Evolutionary conservation across 805 yeast species (phyloP).

Genomic region (Candida taoyuanica): DNA sequence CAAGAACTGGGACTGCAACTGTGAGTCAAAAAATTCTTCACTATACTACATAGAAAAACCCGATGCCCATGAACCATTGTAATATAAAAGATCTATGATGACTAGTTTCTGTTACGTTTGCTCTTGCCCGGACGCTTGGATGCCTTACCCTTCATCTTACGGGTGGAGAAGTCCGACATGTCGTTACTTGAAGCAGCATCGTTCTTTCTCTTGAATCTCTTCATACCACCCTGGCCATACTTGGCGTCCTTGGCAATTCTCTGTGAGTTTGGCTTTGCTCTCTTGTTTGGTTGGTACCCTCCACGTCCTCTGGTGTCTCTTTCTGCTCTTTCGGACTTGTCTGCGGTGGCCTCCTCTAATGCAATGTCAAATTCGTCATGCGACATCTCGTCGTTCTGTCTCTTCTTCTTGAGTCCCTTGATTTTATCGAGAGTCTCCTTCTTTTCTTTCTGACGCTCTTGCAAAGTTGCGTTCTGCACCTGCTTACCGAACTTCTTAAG

Average conservation of each 20-base stretch:
- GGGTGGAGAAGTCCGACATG: slow-evolving; percentile 49
- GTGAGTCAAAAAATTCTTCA: slow-evolving; percentile 1
- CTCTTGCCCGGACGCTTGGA: slow-evolving; percentile 53
- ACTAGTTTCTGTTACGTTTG: slow-evolving; percentile 34
- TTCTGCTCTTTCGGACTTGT: slow-evolving; percentile 32
- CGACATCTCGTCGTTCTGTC: slow-evolving; percentile 68
- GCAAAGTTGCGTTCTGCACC: slow-evolving; percentile 89
- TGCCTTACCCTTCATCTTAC: slow-evolving; percentile 48
- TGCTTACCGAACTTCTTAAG: slow-evolving; percentile 97
- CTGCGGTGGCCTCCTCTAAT: slow-evolving; percentile 71
- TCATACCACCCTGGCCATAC: slow-evolving; percentile 76
- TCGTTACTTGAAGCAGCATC: slow-evolving; percentile 70
- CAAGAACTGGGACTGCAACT: slow-evolving; percentile 41
- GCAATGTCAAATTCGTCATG: slow-evolving; percentile 84
- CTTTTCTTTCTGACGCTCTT: slow-evolving; percentile 91
- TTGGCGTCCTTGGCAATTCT: slow-evolving; percentile 68
- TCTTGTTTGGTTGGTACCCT: slow-evolving; percentile 32
- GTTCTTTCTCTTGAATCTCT: slow-evolving; percentile 67
- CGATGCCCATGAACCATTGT: slow-evolving; percentile 2
- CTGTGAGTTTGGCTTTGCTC: slow-evolving; percentile 56
- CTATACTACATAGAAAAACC: background rate
- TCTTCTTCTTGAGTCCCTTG: slow-evolving; percentile 85
- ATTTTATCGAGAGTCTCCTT: slow-evolving; percentile 85
- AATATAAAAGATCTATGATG: background rate
- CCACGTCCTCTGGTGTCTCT: slow-evolving; percentile 29